Conservation (phyloP, 2,329 filamentous ascomycete species). For the Aspergillus amoenus region DNA sequence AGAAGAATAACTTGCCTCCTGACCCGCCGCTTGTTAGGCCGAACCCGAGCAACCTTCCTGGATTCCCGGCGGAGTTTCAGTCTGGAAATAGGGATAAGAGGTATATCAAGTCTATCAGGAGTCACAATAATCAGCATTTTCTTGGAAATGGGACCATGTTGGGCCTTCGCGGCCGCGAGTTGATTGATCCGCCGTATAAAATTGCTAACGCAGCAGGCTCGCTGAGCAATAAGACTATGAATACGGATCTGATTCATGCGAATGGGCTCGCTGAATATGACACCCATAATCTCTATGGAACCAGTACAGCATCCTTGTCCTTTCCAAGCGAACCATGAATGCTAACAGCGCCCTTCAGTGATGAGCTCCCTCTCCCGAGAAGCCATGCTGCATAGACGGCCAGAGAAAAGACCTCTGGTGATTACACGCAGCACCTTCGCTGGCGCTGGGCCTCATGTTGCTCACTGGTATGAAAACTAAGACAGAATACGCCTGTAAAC, state of each 20-base stretch:
- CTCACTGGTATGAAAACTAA: conserved; percentile 48
- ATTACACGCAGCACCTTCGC: conserved; percentile 77
- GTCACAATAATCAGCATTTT: not conserved
- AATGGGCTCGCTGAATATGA: conserved; percentile 69
- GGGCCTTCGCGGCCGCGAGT: conserved; percentile 62
- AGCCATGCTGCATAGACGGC: conserved; percentile 67
- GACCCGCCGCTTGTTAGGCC: conserved; percentile 61
- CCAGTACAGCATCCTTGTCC: conserved; percentile 40
- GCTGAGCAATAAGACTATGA: conserved; percentile 58
- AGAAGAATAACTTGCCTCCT: conserved; percentile 52
- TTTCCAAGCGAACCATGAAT: not conserved
- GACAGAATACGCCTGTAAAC: not conserved
- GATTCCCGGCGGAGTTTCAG: conserved; percentile 68
- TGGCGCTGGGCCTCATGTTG: conserved; percentile 62
- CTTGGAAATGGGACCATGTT: conserved; percentile 29
- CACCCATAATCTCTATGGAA: conserved; percentile 74
- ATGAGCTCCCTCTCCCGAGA: conserved; percentile 67
- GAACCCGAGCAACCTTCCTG: conserved; percentile 62
- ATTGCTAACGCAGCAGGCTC: conserved; percentile 62
- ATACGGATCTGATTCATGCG: conserved; percentile 64
- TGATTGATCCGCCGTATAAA: conserved; percentile 64
- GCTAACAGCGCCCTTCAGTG: conserved; percentile 40
- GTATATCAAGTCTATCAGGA: no score
- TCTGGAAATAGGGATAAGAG: conserved; percentile 39
- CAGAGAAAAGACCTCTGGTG: conserved; percentile 64